Evolutionary conservation across 345 rosid species (phyloP).

Genomic region (Hypericum perforatum): DNA sequence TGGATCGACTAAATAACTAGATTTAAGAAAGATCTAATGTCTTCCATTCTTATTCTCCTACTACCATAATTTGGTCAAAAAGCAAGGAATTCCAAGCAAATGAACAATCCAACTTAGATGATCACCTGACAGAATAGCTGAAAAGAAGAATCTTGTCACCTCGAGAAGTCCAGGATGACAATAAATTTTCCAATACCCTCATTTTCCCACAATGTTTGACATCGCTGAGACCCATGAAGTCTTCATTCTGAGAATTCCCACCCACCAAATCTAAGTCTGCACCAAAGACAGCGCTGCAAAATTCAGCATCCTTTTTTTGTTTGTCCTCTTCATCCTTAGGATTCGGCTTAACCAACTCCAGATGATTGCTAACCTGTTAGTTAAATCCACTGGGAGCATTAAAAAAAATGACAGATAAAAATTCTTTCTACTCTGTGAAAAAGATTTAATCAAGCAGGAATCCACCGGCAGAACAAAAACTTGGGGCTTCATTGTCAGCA

Average conservation of each 20-base stretch:
- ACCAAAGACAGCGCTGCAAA: constrained; percentile 76
- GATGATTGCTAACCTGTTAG: constrained; percentile 81
- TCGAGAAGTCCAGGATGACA: constrained; percentile 64
- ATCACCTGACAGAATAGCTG: constrained; percentile 89
- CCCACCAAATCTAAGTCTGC: constrained; percentile 71
- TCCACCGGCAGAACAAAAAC: too few species aligned
- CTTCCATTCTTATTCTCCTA: too few species aligned
- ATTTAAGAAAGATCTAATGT: too few species aligned
- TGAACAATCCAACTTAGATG: not conserved
- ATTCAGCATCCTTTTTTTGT: constrained; percentile 84
- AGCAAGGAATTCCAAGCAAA: too few species aligned
- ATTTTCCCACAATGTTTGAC: constrained; percentile 88
- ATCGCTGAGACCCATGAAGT: constrained; percentile 76
- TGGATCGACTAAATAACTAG: too few species aligned
- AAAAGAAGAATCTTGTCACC: constrained; percentile 95
- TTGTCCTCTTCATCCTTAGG: constrained; percentile 76
- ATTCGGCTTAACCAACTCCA: constrained; percentile 94
- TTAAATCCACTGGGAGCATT: constrained; percentile 10
- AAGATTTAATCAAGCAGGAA: too few species aligned
- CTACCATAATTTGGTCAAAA: too few species aligned
- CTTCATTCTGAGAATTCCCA: constrained; percentile 57
- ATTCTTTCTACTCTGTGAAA: not conserved
- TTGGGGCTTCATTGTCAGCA: too few species aligned
- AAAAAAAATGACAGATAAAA: not conserved
- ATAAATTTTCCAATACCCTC: constrained; percentile 74